Percentiles rank a stretch among this genome's conserved stretches.
Conservation (phyloP, 2,329 filamentous ascomycete species). For the Celoporthe dispersa region DNA sequence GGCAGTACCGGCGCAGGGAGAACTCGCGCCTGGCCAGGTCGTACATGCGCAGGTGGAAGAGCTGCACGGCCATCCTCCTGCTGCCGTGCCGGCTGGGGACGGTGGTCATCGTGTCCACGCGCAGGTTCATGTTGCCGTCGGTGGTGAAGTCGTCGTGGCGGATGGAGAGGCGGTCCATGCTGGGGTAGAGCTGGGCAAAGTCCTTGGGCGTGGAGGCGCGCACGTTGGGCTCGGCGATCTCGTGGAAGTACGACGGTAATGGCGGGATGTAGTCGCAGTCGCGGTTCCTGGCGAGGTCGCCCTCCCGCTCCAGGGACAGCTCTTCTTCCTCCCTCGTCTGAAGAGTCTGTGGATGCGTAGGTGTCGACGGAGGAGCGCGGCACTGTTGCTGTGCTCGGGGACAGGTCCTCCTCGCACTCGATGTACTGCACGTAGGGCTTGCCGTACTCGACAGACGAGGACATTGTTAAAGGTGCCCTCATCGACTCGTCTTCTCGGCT, state of each 20-base stretch:
- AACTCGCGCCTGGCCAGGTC: slow-evolving; percentile 86
- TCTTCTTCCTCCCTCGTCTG: slow-evolving; percentile 64
- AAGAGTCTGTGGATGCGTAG: slow-evolving; percentile 74
- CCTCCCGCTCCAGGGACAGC: slow-evolving; percentile 44
- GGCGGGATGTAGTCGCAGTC: slow-evolving; percentile 50
- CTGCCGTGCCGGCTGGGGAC: slow-evolving; percentile 66
- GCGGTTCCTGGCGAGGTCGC: slow-evolving; percentile 38
- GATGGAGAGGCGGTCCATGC: slow-evolving; percentile 77
- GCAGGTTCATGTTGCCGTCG: slow-evolving; percentile 96
- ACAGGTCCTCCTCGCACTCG: slow-evolving; percentile 41
- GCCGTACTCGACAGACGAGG: slow-evolving; percentile 17
- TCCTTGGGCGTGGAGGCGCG: slow-evolving; percentile 79
- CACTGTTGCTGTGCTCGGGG: slow-evolving; percentile 48
- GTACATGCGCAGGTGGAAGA: slow-evolving; percentile 96
- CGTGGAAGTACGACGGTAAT: slow-evolving; percentile 64
- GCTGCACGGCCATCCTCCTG: slow-evolving; percentile 69
- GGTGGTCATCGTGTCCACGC: slow-evolving; percentile 74
- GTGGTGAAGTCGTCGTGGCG: slow-evolving; percentile 87
- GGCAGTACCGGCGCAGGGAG: slow-evolving; percentile 87
- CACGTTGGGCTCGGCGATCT: slow-evolving; percentile 66
- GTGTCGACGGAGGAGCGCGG: slow-evolving; percentile 72
- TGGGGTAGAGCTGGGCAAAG: slow-evolving; percentile 87
- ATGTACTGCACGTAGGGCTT: slow-evolving; percentile 28
- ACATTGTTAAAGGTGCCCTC: slow-evolving; percentile 12
- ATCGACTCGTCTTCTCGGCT: slow-evolving; percentile 14